phyloP scores from a whole-genome alignment of 345 rosid genomes.

The Dovyalis caffra region DNA sequence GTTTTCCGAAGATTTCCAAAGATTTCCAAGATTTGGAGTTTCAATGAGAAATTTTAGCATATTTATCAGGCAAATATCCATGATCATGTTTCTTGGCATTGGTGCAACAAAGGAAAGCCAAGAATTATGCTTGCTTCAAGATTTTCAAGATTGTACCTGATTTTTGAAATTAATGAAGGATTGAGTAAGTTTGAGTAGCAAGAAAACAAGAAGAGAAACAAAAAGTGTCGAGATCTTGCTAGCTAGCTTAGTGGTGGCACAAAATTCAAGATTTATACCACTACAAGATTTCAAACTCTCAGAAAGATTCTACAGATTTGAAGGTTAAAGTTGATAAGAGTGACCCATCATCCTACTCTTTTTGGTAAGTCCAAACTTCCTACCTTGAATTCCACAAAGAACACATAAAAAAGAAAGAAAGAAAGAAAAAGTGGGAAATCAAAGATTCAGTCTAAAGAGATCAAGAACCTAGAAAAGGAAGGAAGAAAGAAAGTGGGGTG shows the following conservation, averaged over 20 bases:
- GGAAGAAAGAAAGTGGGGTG: constrained; percentile 21
- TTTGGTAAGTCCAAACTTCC: constrained; percentile 26
- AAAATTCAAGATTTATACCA: constrained; percentile 1
- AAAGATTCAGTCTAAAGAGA: no score
- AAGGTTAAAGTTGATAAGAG: constrained; percentile 8
- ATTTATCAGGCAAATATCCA: background rate
- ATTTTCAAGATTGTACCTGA: background rate
- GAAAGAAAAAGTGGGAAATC: constrained; percentile 19
- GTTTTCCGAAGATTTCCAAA: constrained; percentile 1
- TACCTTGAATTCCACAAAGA: constrained; percentile 56
- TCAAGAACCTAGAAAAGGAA: constrained; percentile 9
- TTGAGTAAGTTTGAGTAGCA: no score
- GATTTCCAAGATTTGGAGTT: background rate
- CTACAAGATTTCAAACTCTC: background rate
- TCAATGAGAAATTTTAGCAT: background rate
- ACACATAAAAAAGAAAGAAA: background rate
- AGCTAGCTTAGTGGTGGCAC: background rate
- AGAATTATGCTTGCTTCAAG: background rate
- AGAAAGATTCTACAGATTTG: background rate
- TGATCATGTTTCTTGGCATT: constrained; percentile 1
- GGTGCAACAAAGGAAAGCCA: background rate
- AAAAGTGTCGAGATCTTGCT: background rate
- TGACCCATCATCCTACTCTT: constrained; percentile 16
- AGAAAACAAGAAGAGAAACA: background rate
- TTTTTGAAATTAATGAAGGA: no score